Evolutionary conservation across 1,284 basidiomycete species (phyloP).

Genomic region (Veloboletus limbatus): DNA sequence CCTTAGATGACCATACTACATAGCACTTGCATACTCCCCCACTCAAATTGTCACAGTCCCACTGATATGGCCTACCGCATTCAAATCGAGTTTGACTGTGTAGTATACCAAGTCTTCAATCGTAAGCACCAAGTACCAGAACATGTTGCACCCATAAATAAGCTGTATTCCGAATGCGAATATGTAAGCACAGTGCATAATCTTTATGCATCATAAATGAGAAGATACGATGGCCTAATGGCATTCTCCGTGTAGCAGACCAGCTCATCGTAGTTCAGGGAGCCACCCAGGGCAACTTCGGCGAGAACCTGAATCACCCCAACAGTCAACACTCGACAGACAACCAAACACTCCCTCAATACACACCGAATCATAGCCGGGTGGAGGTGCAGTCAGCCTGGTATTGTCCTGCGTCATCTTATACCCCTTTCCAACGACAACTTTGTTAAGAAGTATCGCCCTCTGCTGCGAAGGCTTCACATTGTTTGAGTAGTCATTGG

Average conservation of each 20-base stretch:
- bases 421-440: constrained; percentile 63
- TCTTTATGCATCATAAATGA: constrained; percentile 52
- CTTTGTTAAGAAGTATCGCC: constrained; percentile 63
- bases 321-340: constrained; percentile 3
- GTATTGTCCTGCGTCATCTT: constrained; percentile 57
- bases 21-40: constrained; percentile 27
- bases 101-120: background rate
- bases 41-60: constrained; percentile 25
- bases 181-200: constrained; percentile 5
- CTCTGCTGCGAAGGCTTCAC: constrained; percentile 49
- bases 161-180: background rate
- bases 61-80: background rate
- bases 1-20: constrained; percentile 32
- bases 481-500: constrained; percentile 63
- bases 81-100: background rate
- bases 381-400: constrained; percentile 49
- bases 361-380: constrained; percentile 60
- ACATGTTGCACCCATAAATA: constrained; percentile 14
- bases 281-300: constrained; percentile 49
- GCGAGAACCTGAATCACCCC: constrained; percentile 47
- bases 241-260: constrained; percentile 66
- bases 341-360: background rate
- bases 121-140: too few relatives aligned
- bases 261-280: constrained; percentile 61
- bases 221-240: constrained; percentile 60